Evolutionary conservation across 805 yeast genomes (phyloP), one percentile per base, ranked within the genome.

Genomic region (Allodekkera sacchari): DNA sequence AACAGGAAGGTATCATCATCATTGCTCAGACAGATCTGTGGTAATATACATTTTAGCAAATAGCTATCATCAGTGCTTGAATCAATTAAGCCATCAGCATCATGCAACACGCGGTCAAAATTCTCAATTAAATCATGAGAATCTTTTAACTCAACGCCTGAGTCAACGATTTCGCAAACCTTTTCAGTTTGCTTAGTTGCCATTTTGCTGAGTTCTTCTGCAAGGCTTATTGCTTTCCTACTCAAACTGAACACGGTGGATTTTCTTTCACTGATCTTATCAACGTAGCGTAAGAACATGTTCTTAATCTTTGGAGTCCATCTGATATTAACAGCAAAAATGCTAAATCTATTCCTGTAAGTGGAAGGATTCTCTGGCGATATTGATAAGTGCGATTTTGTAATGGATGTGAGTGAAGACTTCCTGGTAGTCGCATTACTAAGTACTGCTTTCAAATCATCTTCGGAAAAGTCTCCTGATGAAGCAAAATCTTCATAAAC

Each of bases 241-340:
- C 57, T 48, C 42, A 49, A 20, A 22, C 53, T 48, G 42, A 54
- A 55, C 8, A 45, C 45, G 14, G 41, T 19, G 10, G 55, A 45
- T 22, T 38, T 38, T 39, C 59, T 43, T 11, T 48, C 50, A 17
- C 41, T 27, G 8, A 52, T 36, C 30, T 44, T 45, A 25, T 50
- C 55, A 15, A 77, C 50, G 47, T 82, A 83, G 22, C 73, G 66
- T 41, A 70, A 63, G 31, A 85, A 57, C 15, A 71, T 63, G 42
- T 82, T 72, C 35, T 94, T 62, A 5, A 77, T 66, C 6, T 59
- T 51, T 36, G 82, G 77, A 48, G 82, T 78, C 95, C 96, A 87
- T 42, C 74, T 77, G 43, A 85, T 52, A 43, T 76, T 71, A 52
- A 84, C 66, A 38, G 80, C 76, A 48, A 85, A 92, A 22, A 87